These are phyloP conservation scores for Paecilomyces niveus DNA, from an alignment of 2,329 filamentous ascomycete species.

Conservation along the genomic window DNA sequence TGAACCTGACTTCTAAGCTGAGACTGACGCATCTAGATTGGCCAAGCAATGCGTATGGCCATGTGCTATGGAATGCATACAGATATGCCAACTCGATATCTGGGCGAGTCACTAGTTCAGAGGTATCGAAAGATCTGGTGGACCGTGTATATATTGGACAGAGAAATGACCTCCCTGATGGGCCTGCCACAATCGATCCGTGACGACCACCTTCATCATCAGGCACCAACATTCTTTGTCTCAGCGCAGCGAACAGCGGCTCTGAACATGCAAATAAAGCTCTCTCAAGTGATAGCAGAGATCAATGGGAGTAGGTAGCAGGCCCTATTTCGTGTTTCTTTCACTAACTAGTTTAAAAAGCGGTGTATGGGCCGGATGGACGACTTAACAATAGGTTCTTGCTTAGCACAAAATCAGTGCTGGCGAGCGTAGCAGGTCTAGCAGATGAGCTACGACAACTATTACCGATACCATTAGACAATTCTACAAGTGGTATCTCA, in stretches of 20 bases:
- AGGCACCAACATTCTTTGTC: constrained; percentile 38
- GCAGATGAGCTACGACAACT: constrained; percentile 33
- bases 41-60: constrained; percentile 46
- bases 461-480: constrained; percentile 31
- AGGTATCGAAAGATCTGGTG: constrained; percentile 47
- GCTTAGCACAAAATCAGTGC: constrained; percentile 32
- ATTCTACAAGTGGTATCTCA: constrained; percentile 33
- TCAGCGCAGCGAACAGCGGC: constrained; percentile 33
- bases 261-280: constrained; percentile 40
- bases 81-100: constrained; percentile 39
- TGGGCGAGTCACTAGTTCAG: constrained; percentile 37
- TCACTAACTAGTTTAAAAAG: constrained; percentile 12
- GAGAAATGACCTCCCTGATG: constrained; percentile 49
- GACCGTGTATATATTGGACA: constrained; percentile 48
- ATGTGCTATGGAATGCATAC: constrained; percentile 47
- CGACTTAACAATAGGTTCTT: constrained; percentile 29
- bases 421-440: constrained; percentile 33
- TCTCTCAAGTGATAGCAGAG: constrained; percentile 39
- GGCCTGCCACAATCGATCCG: constrained; percentile 44
- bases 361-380: constrained; percentile 37
- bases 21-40: constrained; percentile 29
- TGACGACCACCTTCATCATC: constrained; percentile 46
- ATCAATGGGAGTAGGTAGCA: constrained; percentile 37
- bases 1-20: neutral
- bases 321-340: neutral